Base-by-base conservation (phyloP, 2,329 filamentous ascomycete genomes). In the Cladorrhinum sp. region DNA sequence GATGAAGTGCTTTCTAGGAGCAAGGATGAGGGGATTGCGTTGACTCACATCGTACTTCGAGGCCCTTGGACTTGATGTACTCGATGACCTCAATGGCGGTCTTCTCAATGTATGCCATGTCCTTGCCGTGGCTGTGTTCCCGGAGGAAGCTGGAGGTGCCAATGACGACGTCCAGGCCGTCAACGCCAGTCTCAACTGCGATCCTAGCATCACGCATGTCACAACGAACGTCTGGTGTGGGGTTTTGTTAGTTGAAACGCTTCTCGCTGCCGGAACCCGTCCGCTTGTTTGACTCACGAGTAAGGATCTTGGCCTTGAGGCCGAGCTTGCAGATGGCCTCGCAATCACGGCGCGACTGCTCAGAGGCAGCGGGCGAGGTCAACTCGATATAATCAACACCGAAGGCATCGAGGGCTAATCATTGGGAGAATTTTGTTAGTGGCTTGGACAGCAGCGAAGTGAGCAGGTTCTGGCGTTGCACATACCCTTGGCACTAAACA, bases 311-410 rank as follows among this genome's bases (percentile, higher is more conserved):
- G 80, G 79, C 85, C 88, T 92, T 93, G 76, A 97, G 85, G 65
- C 92, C 92, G 57, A 97, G 89, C 83, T 93, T 92, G 89, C 91
- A 96, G 73, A 97, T 96, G 59, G 88, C 87, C 78, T 95, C 89
- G 76, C 92, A 96, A 78, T 97, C 93, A 71, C 80, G 77, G 74
- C 88, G 85, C 57, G 91, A 96, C 78, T 96, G 91, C 78, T 92
- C 88, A 13, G 89, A 93, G 57, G 92, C 89, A 64, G 88, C 91
- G 38, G 93, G 93, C 64, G 84, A 89, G 61, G 93, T 97, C 69
- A 97, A 81, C 78, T 96, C 92, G 69, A 96, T 50, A 27, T 24
- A 96, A 78, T 96, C 92, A 60, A 93, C 91, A 70, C 91, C 92
- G 69, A 96, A 96, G 29, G 91, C 90, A 74, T 93, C 90, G 67